Evolutionary conservation across 306 rosid species (phyloP), one percentile per base, ranked within the genome.

Genomic region (Gastrolobium villosum): DNA sequence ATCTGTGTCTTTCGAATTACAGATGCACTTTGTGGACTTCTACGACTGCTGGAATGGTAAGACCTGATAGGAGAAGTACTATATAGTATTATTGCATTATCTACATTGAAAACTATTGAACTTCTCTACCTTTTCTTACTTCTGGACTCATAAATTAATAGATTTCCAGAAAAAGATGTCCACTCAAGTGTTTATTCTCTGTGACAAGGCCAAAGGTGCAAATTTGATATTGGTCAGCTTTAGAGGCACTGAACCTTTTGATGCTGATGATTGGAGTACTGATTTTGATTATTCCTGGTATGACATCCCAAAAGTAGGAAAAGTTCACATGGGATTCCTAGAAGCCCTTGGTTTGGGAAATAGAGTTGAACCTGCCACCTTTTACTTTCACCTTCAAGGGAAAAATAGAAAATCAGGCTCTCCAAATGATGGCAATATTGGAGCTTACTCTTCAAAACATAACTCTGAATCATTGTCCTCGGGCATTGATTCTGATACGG

Each of bases 261-360:
- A 86, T 77, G 89, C 94, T 2, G 80, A 86, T 84, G 94, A 89
- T 70, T 93, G 96, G 98, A 66, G 81, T 34, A 85, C 94, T 20
- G 98, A 93, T 79, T 91, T 90, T 75, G 98, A 89, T 72, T 93
- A 88, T 84, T 90, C 93, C 49, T 91, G 96, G 94, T 93, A 86
- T 79, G 91, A 89, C 63, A 85, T 88, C 63, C 91, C 94, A 4
- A 44, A 89, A 14, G 34, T 86, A 64, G 96, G 98, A 2, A 91
- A 89, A 83, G 64, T 91, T 56, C 96, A 93, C 80, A 86, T 89
- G 74, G 96, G 98, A 6, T 93, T 93, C 87, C 68, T 89, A 31
- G 98, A 93, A 83, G 96, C 98, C 76, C 85, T 93, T 35, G 98
- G 98, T 64, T 74, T 90, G 59, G 94, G 96, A 34, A 87, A 50